A percentile compares a stretch with the other conserved stretches of the same genome.
Conservation (phyloP, 2,329 filamentous ascomycete species). For the Calonectria montana region DNA sequence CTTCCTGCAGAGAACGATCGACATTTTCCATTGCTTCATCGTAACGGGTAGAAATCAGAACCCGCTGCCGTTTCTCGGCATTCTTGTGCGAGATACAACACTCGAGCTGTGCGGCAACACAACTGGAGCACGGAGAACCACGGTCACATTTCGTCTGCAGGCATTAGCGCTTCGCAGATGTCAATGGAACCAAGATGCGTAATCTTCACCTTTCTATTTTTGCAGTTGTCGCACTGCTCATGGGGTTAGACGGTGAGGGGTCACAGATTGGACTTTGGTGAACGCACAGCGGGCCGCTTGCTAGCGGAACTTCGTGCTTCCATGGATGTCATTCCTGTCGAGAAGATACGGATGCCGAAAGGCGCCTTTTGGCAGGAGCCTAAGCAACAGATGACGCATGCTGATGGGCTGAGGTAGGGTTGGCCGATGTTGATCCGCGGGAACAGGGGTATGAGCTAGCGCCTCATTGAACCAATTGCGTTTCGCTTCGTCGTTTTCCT, state of each 20-base stretch:
- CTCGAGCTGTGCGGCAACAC: neutral
- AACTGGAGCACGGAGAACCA: neutral
- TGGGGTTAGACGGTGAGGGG: neutral
- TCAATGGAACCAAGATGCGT: no score
- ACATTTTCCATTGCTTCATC: slow-evolving; percentile 1
- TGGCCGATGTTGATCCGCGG: neutral
- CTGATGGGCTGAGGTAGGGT: neutral
- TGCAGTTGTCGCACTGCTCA: slow-evolving; percentile 7
- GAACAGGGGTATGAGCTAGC: neutral
- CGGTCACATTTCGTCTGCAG: neutral
- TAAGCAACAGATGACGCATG: neutral
- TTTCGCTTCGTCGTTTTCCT: no score
- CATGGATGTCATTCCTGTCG: neutral
- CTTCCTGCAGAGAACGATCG: neutral
- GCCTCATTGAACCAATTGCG: no score
- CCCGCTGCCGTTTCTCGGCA: neutral
- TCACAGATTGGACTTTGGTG: neutral
- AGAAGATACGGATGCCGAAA: no score
- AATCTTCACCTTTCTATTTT: neutral
- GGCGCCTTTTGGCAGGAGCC: neutral
- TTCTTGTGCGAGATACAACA: neutral
- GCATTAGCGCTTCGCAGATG: neutral
- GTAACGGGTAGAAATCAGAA: slow-evolving; percentile 2
- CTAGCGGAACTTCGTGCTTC: neutral
- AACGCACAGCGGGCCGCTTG: neutral